Base-by-base conservation (phyloP, 164 flowering plant genomes). In the Tetrastigma voinierianum region DNA sequence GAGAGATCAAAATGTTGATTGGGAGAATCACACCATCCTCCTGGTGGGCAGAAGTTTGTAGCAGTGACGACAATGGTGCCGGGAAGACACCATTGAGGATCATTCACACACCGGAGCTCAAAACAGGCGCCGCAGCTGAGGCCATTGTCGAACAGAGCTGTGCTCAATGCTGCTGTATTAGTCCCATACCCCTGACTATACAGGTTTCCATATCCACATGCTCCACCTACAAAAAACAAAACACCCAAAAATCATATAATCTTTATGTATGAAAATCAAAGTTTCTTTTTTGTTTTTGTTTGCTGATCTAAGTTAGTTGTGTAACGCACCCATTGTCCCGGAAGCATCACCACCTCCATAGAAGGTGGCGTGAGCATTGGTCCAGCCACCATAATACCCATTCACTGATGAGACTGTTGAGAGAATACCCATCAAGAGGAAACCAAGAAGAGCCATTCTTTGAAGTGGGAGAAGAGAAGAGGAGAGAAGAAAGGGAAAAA, bases 161-260 rank as follows among this genome's bases (percentile, higher is more conserved):
- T 86, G 75, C 95, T 89, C 58, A 87, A 66, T 59, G 95, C 92
- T 47, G 92, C 87, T 10, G 96, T 89, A 57, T 80, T 80, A 0
- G 82, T 84, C 18, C 96, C 96, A 63, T 90, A 90, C 0, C 96
- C 93, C 24, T 77, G 86, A 72, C 91, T 85, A 69, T 87, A 87
- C 32, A 87, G 73, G 66, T 90, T 90, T n/a, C 96, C 96, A 75
- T 86, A 89, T 13, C 94, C 94, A 79, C 94, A 89, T 51, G 94
- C 94, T 54, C 94, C 94, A 47, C 94, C 94, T 89, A 40, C 9
- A 55, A 44, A 17, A 19, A 5, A 62, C 46, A 59, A 11, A 58
- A 8, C 12, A 58, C 45, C 17, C 13, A 55, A 5, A n/a, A n/a
- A n/a, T n/a, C n/a, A n/a, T n/a, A n/a, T n/a, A n/a, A 32, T 32